Evolutionary conservation across 495 filamentous ascomycete species (phyloP).

Genomic region (Daldinia decipiens): DNA sequence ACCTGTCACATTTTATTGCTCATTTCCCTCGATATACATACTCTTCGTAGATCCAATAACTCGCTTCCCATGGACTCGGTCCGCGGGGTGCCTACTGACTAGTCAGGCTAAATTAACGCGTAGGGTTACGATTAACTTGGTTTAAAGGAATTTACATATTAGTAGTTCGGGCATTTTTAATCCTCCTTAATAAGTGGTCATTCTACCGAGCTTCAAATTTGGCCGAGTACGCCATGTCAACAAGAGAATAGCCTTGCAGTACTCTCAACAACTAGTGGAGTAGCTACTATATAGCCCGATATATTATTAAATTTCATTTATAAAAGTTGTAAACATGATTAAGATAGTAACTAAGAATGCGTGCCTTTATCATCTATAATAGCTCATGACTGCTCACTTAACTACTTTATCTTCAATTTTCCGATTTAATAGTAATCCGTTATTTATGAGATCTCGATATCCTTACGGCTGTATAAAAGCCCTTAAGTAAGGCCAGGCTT

Average conservation of each 20-base stretch:
- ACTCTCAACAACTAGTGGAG: not conserved
- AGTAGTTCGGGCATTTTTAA: conserved; percentile 37
- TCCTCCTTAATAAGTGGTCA: conserved; percentile 23
- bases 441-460: conserved; percentile 6
- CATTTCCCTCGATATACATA: not conserved
- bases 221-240: conserved; percentile 15
- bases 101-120: conserved; percentile 3
- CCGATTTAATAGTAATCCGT: not conserved
- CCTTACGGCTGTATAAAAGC: not conserved
- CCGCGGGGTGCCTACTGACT: conserved; percentile 20
- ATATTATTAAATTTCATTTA: not conserved
- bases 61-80: conserved; percentile 33
- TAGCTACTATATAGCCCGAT: not conserved
- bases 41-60: conserved; percentile 18
- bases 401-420: not conserved
- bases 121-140: conserved; percentile 3
- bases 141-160: conserved; percentile 12
- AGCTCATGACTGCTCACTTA: not conserved
- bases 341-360: not conserved
- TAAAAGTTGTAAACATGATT: not conserved
- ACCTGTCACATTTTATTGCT: conserved; percentile 8
- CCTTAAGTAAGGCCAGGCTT: not conserved
- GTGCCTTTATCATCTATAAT: too few relatives aligned
- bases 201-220: conserved; percentile 20
- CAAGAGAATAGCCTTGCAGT: conserved; percentile 9